phyloP scores from a whole-genome alignment of 306 rosid genomes.

The Glycyrrhiza uralensis region DNA sequence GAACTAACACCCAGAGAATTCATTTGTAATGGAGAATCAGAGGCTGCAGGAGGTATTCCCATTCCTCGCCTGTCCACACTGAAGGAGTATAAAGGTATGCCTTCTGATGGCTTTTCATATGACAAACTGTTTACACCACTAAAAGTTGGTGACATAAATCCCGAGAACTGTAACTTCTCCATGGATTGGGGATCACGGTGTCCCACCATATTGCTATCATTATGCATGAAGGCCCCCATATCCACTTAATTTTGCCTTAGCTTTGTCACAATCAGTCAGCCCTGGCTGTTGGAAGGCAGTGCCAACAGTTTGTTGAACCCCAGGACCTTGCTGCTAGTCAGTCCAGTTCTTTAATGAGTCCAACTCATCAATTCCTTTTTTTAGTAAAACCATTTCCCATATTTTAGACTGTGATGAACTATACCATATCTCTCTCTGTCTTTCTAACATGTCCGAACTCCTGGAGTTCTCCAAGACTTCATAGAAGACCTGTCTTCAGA shows the following conservation, averaged over 20 bases:
- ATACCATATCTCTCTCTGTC: slow-evolving; percentile 98
- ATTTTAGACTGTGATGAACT: slow-evolving; percentile 76
- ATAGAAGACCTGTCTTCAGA: slow-evolving; percentile 66
- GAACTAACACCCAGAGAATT: slow-evolving; percentile 78
- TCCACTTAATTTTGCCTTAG: slow-evolving; percentile 71
- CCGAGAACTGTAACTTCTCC: slow-evolving; percentile 86
- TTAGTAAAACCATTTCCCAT: slow-evolving; percentile 87
- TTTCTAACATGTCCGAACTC: slow-evolving; percentile 94
- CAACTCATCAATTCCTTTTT: slow-evolving; percentile 65
- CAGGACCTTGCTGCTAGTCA: slow-evolving; percentile 54
- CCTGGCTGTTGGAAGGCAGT: slow-evolving; percentile 54
- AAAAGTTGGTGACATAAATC: slow-evolving; percentile 82
- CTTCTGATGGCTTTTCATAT: slow-evolving; percentile 80
- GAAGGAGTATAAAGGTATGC: slow-evolving; percentile 94
- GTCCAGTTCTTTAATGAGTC: slow-evolving; percentile 61
- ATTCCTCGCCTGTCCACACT: slow-evolving; percentile 71
- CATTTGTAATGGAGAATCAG: slow-evolving; percentile 75
- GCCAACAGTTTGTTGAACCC: slow-evolving; percentile 46
- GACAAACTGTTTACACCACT: slow-evolving; percentile 70
- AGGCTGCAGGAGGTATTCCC: slow-evolving; percentile 67
- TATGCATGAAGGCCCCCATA: slow-evolving; percentile 57
- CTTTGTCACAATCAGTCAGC: slow-evolving; percentile 57
- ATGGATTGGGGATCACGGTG: slow-evolving; percentile 56
- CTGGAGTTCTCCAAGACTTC: slow-evolving; percentile 83
- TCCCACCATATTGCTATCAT: slow-evolving; percentile 52